Percentiles rank a stretch among this genome's conserved stretches.
Evolutionary conservation across 2,329 filamentous ascomycete species (phyloP).

Genomic region (Akanthomyces dipterigenus): DNA sequence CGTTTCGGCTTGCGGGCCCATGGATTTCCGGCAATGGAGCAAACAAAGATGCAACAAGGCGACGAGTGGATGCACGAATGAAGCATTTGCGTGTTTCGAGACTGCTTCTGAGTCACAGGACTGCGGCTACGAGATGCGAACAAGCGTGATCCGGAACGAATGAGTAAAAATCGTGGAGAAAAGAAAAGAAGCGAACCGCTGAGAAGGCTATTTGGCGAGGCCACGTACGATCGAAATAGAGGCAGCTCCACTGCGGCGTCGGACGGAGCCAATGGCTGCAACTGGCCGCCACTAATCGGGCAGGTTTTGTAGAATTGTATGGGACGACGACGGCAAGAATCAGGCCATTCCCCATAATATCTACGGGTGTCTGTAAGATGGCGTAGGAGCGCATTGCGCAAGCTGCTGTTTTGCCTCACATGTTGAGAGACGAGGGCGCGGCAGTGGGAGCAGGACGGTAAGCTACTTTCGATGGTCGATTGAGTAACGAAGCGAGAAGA

Average conservation of each 20-base stretch:
- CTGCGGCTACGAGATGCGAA: background rate
- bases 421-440: background rate
- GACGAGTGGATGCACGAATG: background rate
- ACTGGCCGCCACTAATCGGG: slow-evolving; percentile 2
- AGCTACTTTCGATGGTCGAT: background rate
- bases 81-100: background rate
- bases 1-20: background rate
- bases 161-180: background rate
- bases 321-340: background rate
- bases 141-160: background rate
- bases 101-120: background rate
- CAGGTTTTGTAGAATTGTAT: background rate
- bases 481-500: background rate
- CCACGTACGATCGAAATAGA: background rate
- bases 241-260: background rate
- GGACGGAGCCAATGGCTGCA: background rate
- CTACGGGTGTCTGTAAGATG: background rate
- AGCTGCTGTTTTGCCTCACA: background rate
- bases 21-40: background rate
- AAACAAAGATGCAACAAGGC: background rate
- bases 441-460: background rate
- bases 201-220: slow-evolving; percentile 3
- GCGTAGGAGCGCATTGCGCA: background rate
- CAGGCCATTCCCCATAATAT: slow-evolving; percentile 11
- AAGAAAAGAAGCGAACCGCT: background rate